A percentile compares a stretch with the other conserved stretches of the same genome.
Evolutionary conservation across 2,329 filamentous ascomycete species (phyloP).

Genomic region (Xylaria sp.): DNA sequence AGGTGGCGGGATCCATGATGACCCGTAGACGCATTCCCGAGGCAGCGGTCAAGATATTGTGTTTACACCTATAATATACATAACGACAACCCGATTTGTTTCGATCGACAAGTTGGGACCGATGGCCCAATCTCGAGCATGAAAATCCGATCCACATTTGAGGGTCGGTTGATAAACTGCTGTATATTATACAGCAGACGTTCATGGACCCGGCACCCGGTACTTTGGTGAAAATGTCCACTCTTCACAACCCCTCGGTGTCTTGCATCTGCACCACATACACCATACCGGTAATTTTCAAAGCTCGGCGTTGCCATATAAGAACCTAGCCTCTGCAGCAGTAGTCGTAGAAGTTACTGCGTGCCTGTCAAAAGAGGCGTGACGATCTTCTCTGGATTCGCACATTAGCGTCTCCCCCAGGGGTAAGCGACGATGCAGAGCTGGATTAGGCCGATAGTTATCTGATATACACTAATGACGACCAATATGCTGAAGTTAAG

Average conservation of each 20-base stretch:
- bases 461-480: constrained; percentile 27
- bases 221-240: constrained; percentile 11
- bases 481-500: constrained; percentile 15
- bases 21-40: constrained; percentile 10
- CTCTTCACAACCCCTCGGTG: constrained; percentile 4
- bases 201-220: constrained; percentile 12
- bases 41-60: constrained; percentile 26
- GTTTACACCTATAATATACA: constrained; percentile 7
- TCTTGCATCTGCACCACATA: constrained; percentile 22
- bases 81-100: background rate
- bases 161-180: constrained; percentile 4
- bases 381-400: constrained; percentile 30
- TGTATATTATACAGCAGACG: background rate
- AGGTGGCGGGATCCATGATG: constrained; percentile 13
- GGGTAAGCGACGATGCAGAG: constrained; percentile 14
- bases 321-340: constrained; percentile 3
- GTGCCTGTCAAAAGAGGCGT: background rate
- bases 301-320: background rate
- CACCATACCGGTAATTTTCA: constrained; percentile 27
- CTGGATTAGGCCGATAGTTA: constrained; percentile 19
- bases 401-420: constrained; percentile 7
- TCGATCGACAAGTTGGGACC: constrained; percentile 2
- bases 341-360: background rate
- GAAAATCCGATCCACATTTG: constrained; percentile 8
- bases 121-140: background rate